Base-by-base conservation (phyloP, 2,329 filamentous ascomycete genomes). In the Hymenoscyphus scutula region DNA sequence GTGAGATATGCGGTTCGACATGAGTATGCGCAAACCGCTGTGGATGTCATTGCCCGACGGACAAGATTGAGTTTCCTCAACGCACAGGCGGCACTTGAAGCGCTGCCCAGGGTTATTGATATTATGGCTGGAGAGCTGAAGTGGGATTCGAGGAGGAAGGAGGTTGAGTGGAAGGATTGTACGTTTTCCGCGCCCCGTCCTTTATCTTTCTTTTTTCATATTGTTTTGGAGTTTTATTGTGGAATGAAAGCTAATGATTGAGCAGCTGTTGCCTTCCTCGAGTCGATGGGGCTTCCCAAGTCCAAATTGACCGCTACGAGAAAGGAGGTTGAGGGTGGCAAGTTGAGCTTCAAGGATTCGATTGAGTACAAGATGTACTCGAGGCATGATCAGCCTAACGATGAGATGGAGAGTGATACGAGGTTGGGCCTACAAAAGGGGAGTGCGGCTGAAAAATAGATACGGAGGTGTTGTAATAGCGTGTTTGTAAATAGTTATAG, bases 41-140 rank as follows among this genome's bases (percentile, higher is more conserved):
- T 93, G 17, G 93, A 97, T 74, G 89, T 97, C 13, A 81, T 97
- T 55, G 93, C 92, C 2, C 85, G 94, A 63, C 84, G 93, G 65
- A 97, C 90, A 48, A 83, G 94, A 62, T 79, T 97, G 61, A 90
- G 92, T 8, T 98, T 97, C 79, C 78, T 97, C 69, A 97, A 97
- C 74, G 92, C 92, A 5, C 91, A 97, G 76, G 93, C 93, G 11
- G 89, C 92, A 0, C 84, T 97, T 10, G 92, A 97, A 77, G 89
- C 92, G 1, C 82, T 97, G 54, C 93, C 94, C 5, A 83, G 79
- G 62, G 86, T 97, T 62, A 95, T 97, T 72, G 92, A 97, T 74
- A 84, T 97, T 64, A 96, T 97, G 92, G 83, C 81, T 37, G 85
- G 89, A 70, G 92, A 97, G 79, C 80, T 97, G 64, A 82, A 87